These are phyloP conservation scores for Orbilia ellipsospora DNA, from an alignment of 2,329 filamentous ascomycete genomes.

Conservation along the genomic window DNA sequence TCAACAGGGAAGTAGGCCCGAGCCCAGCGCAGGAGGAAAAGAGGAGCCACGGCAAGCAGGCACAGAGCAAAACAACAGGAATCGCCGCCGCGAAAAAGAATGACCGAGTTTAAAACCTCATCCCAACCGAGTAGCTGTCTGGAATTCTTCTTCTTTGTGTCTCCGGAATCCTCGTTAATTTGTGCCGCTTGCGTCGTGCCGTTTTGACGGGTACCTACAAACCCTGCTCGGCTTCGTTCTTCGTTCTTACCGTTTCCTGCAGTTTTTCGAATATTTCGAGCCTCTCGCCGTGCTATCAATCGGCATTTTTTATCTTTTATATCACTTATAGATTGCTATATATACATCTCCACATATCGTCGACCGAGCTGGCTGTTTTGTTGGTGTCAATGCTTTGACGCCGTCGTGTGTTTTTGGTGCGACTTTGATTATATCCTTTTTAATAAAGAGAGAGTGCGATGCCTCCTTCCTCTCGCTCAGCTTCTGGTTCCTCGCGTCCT, in stretches of 20 bases:
- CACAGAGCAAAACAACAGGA: constrained; percentile 23
- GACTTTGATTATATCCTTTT: constrained; percentile 24
- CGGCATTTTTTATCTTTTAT: neutral
- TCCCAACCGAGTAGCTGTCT: constrained; percentile 17
- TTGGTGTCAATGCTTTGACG: constrained; percentile 38
- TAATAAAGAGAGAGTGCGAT: constrained; percentile 4
- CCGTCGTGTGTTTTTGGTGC: constrained; percentile 8
- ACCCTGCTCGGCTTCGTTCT: constrained; percentile 17
- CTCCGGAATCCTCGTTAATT: neutral
- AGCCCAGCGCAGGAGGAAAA: too few relatives aligned
- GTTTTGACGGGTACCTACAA: constrained; percentile 10
- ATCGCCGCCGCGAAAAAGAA: neutral
- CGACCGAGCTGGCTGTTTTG: constrained; percentile 27
- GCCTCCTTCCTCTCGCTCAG: constrained; percentile 48
- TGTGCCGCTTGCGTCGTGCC: constrained; percentile 2
- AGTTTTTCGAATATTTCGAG: neutral
- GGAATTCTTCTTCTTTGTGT: constrained; percentile 22
- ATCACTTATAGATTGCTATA: constrained; percentile 16
- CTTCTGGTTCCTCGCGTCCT: constrained; percentile 41
- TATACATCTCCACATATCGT: constrained; percentile 3
- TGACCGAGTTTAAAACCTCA: constrained; percentile 42
- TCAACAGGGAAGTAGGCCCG: too few relatives aligned
- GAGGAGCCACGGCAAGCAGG: too few relatives aligned
- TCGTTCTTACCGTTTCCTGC: neutral
- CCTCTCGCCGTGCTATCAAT: too few relatives aligned